Evolutionary conservation across 495 filamentous ascomycete genomes (phyloP), one percentile per base, ranked within the genome.

Genomic region (Lepraria neglecta): DNA sequence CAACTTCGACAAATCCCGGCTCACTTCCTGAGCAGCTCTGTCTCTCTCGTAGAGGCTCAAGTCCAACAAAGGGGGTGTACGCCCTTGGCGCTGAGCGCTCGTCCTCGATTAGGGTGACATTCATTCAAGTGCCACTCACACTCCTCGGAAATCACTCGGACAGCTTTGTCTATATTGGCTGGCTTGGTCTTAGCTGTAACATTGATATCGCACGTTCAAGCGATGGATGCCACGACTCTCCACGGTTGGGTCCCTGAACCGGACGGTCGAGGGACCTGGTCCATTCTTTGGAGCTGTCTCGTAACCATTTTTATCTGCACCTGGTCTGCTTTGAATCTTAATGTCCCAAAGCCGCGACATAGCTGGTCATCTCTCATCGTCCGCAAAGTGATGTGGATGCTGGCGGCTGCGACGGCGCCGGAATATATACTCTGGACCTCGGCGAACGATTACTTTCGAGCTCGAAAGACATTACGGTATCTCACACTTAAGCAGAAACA

Each of bases 231-330:
- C 30, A 61, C 59, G 33, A 38, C 38, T 17, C 14, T 60, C 9
- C 59, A 61, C 42, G 48, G 59, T 5, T 61, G 59, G 59, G 27
- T 54, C 30, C 7, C 14, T 15, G 59, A 61, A 28, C 50, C 59
- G 6, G 17, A 56, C 21, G 48, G 50, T 35, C 48, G 59, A 38
- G 59, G 59, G 53, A 61, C 59, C 35, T 55, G 59, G 59, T 40
- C 44, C 1, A 61, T 61, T 31, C 47, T 61, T n/a, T 61, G 59
- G 59, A 45, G 50, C 38, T 55, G 59, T 47, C 33, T 61, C n/a
- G 48, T 35, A 0, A 61, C 59, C 1, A 55, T 61, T 21, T 54
- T 44, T 0, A 31, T 55, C 33, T 61, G 59, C 40, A 61, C 59
- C 50, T 61, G 59, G 59, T 54, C 59, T 42, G 48, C 30, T 46